Evolutionary conservation across 2,329 filamentous ascomycete species (phyloP).

Genomic region (Trichoderma simmonsii): DNA sequence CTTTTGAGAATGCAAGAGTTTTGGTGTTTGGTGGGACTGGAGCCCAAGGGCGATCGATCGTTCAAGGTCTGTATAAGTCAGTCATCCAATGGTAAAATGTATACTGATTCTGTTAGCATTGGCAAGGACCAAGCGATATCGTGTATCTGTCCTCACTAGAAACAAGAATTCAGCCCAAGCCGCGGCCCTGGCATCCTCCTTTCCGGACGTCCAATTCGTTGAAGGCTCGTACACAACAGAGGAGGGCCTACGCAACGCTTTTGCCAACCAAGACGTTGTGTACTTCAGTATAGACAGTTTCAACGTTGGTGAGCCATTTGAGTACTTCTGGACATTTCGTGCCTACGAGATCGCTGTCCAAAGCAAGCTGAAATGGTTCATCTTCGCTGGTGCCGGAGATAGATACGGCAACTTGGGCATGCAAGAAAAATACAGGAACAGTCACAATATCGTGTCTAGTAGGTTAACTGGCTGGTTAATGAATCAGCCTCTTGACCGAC

Average conservation of each 20-base stretch:
- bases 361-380: neutral
- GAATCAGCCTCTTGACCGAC: neutral
- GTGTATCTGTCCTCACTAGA: neutral
- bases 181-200: neutral
- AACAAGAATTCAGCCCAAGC: neutral
- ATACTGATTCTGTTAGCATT: neutral
- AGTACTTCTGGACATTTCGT: neutral
- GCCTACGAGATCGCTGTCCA: neutral
- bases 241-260: neutral
- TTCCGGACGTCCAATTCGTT: neutral
- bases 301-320: neutral
- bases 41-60: neutral
- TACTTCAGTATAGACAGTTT: neutral
- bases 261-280: neutral
- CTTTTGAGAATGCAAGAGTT: neutral
- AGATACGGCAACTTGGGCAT: neutral
- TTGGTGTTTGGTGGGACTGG: neutral
- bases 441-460: neutral
- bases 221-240: neutral
- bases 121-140: neutral
- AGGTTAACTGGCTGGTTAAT: neutral
- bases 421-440: neutral
- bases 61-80: neutral
- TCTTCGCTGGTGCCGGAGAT: neutral
- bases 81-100: neutral